Base-by-base conservation (phyloP, 2,329 filamentous ascomycete species). In the Aureobasidium leucospermi region DNA sequence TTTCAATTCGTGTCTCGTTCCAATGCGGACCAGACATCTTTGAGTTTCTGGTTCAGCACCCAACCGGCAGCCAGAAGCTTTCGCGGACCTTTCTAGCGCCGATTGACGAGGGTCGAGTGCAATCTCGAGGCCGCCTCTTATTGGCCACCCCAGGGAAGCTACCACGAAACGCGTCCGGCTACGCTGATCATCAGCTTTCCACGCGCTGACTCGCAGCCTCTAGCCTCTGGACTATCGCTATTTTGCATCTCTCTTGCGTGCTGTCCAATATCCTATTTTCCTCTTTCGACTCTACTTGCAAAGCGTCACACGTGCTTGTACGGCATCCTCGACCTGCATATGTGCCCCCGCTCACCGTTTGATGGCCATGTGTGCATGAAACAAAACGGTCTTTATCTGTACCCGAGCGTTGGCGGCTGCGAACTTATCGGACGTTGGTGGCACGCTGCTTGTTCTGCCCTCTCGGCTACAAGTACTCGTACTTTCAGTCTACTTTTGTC, bases 1-100 rank as follows among this genome's bases (percentile, higher is more conserved):
- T 55, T 42, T 55, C 51, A 55, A 55, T 43, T 43, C 38, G 51
- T 55, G 51, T 55, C 51, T 52, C 51, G 39, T 16, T 34, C 51
- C 28, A 42, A 43, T 19, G 39, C 48, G 51, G 28, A 55, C 38
- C 38, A 46, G 41, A 46, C 52, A 56, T 45, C n/a, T 28, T 55
- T 55, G 39, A 55, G 28, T 55, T 55, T 55, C 11, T 55, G 51
- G 39, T 46, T 34, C 52, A 46, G 52, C 52, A 46, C 39, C n/a
- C 36, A 41, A 36, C 48, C 48, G 36, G 48, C 23, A 29, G 13
- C 13, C 34, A 41, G 52, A 45, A 46, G 52, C 52, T 57, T 57
- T 57, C 41, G 52, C 39, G 23, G 36, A 38, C 32, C 32, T 29
- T 57, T 46, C 52, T 57, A 57, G 52, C 52, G 52, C 52, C 42